Evolutionary conservation across 805 yeast species (phyloP).

Genomic region (Yamadazyma phyllophila): DNA sequence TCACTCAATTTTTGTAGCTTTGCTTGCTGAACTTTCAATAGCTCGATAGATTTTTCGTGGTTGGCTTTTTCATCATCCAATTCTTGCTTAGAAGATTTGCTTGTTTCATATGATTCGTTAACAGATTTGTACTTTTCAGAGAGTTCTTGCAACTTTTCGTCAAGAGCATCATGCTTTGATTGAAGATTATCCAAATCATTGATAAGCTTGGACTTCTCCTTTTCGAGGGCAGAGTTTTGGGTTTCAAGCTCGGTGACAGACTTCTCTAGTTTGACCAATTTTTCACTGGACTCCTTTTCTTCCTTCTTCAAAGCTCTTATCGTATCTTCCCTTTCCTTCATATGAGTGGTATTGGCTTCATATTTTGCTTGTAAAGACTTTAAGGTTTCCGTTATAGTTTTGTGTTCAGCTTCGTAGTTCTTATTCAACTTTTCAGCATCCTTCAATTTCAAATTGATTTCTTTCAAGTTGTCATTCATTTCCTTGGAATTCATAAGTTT

Average conservation of each 20-base stretch:
- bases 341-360: constrained; percentile 23
- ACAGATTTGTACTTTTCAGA: constrained; percentile 2
- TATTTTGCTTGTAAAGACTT: constrained; percentile 33
- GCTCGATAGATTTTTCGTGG: constrained; percentile 13
- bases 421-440: constrained; percentile 32
- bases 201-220: constrained; percentile 10
- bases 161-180: constrained; percentile 7
- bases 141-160: constrained; percentile 6
- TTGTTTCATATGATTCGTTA: constrained; percentile 5
- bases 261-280: constrained; percentile 19
- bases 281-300: constrained; percentile 27
- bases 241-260: constrained; percentile 27
- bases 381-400: constrained; percentile 39
- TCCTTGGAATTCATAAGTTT: constrained; percentile 58
- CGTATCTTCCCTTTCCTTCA: constrained; percentile 47
- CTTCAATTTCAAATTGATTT: constrained; percentile 44
- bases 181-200: constrained; percentile 8
- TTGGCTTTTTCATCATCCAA: constrained; percentile 11
- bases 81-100: constrained; percentile 3
- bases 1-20: constrained; percentile 25
- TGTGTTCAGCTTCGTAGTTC: constrained; percentile 32
- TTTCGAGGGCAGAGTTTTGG: constrained; percentile 15
- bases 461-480: constrained; percentile 54
- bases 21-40: constrained; percentile 18
- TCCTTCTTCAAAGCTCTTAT: constrained; percentile 43